Evolutionary conservation across 23 red algal species (phyloP).

Genomic region (Gracilaria caudata): DNA sequence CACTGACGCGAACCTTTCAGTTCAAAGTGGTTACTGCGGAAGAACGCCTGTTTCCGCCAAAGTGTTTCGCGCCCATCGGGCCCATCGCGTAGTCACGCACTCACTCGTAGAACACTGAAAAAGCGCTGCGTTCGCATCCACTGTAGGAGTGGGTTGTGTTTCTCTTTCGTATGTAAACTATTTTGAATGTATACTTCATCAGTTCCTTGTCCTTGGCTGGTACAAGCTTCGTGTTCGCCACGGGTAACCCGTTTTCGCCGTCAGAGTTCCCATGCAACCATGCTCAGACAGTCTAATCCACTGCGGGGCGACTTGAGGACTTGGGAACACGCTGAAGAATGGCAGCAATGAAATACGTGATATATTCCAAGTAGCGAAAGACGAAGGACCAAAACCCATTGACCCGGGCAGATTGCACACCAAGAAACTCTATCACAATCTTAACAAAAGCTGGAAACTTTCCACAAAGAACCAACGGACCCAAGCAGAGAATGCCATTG

Average conservation of each 20-base stretch:
- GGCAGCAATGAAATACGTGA: background rate
- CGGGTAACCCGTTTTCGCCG: background rate
- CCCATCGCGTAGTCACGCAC: too few species aligned
- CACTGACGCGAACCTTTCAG: too few species aligned
- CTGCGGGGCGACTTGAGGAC: background rate
- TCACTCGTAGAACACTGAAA: too few species aligned
- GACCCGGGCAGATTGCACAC: conserved; percentile 21
- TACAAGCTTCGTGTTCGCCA: background rate
- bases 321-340: background rate
- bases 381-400: conserved; percentile 19
- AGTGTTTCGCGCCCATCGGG: too few species aligned
- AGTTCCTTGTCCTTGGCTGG: background rate
- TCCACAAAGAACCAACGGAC: conserved; percentile 37
- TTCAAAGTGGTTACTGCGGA: too few species aligned
- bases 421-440: conserved; percentile 41
- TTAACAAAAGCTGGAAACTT: conserved; percentile 37
- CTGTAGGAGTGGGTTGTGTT: background rate
- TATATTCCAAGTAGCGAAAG: conserved; percentile 22
- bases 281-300: background rate
- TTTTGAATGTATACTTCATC: background rate
- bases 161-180: background rate
- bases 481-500: conserved; percentile 57
- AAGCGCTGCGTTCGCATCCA: background rate
- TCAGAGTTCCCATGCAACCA: background rate
- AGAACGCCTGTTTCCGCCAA: too few species aligned